A percentile compares a stretch with the other conserved stretches of the same genome.
Evolutionary conservation across 805 yeast genomes (phyloP).

Genomic region (Candida cerambycidarum): DNA sequence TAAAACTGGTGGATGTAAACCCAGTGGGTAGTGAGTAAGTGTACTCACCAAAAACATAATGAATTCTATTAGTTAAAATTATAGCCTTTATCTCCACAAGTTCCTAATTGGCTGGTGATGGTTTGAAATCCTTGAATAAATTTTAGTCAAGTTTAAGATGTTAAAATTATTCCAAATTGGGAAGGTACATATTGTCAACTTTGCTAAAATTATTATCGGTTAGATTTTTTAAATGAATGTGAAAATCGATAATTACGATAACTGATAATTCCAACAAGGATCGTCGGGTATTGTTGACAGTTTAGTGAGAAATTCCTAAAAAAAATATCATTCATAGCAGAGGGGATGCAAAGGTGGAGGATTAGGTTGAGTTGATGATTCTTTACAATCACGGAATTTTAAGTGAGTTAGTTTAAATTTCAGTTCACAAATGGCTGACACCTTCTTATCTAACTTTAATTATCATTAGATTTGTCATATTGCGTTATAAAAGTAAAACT

Average conservation of each 20-base stretch:
- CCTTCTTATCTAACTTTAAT: no score
- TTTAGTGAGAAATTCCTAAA: not conserved
- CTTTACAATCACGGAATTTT: not conserved
- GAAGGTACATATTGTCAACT: not conserved
- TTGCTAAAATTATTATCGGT: slow-evolving; percentile 4
- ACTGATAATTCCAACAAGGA: slow-evolving; percentile 3
- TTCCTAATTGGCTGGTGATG: not conserved
- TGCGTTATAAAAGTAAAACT: no score
- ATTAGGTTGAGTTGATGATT: slow-evolving; percentile 1
- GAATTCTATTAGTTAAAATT: no score
- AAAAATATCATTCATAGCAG: not conserved
- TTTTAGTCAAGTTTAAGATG: not conserved
- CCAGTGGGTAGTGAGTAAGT: no score
- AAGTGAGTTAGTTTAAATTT: not conserved
- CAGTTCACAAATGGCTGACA: no score
- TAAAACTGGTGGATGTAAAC: no score
- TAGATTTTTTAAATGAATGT: slow-evolving; percentile 2
- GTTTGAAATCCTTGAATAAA: not conserved
- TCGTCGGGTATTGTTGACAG: slow-evolving; percentile 6
- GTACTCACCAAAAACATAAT: no score
- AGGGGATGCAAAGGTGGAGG: not conserved
- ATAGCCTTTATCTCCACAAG: no score
- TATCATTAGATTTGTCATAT: no score
- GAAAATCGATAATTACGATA: slow-evolving; percentile 5
- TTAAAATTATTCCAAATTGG: not conserved